phyloP scores from a whole-genome alignment of 192 early-diverging fungal genomes.

The Neocallimastix lanati region DNA sequence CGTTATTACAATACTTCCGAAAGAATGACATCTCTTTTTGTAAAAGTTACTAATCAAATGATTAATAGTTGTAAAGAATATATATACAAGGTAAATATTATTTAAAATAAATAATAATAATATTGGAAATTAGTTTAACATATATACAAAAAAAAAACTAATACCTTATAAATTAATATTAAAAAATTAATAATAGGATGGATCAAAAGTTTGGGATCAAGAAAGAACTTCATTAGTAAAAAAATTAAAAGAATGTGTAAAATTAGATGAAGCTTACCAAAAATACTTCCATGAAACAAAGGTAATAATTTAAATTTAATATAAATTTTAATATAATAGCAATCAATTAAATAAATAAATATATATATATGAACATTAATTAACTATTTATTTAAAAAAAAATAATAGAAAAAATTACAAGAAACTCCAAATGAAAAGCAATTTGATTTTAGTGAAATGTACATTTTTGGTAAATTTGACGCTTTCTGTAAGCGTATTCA shows the following conservation, averaged over 20 bases:
- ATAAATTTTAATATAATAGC: too few species aligned
- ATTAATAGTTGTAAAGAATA: slow-evolving; percentile 49
- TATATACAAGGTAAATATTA: slow-evolving; percentile 25
- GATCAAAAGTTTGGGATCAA: slow-evolving; percentile 44
- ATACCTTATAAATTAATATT: too few species aligned
- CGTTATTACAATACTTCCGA: slow-evolving; percentile 50
- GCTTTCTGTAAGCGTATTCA: slow-evolving; percentile 51
- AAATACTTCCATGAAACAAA: slow-evolving; percentile 43
- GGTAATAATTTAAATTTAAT: slow-evolving; percentile 7
- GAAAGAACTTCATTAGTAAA: slow-evolving; percentile 26
- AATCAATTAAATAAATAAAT: too few species aligned
- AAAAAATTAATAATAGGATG: slow-evolving; percentile 16
- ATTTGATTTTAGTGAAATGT: slow-evolving; percentile 51
- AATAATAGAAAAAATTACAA: slow-evolving; percentile 22
- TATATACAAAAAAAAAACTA: too few species aligned
- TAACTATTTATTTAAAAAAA: background rate
- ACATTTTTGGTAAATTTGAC: slow-evolving; percentile 52
- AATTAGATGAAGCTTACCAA: slow-evolving; percentile 44
- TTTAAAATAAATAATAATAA: too few species aligned
- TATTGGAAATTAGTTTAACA: background rate
- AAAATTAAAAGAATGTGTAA: slow-evolving; percentile 31
- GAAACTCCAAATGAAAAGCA: slow-evolving; percentile 44
- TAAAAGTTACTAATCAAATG: slow-evolving; percentile 53
- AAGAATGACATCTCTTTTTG: slow-evolving; percentile 45
- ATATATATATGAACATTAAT: too few species aligned